Evolutionary conservation across 805 yeast species (phyloP).

Genomic region (Ogataea methanolica): DNA sequence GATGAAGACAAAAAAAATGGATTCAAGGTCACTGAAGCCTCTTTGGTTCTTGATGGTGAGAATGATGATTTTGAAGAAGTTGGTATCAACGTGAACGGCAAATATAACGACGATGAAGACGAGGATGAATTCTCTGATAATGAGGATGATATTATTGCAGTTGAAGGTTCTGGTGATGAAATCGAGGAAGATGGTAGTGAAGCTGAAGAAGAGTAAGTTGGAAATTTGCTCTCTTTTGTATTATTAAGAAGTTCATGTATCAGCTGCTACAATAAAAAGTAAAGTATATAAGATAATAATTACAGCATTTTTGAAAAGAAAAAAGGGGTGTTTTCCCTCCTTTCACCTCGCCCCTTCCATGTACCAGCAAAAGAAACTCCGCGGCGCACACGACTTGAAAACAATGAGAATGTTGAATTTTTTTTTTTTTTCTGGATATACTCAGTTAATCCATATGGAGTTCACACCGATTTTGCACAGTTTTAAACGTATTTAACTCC

Average conservation of each 20-base stretch:
- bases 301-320: too few relatives aligned
- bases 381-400: constrained; percentile 2
- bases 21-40: constrained; percentile 17
- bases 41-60: constrained; percentile 28
- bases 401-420: constrained; percentile 3
- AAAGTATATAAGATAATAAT: background rate
- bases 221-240: background rate
- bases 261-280: background rate
- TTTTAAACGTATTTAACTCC: too few relatives aligned
- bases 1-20: constrained; percentile 24
- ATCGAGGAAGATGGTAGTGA: constrained; percentile 3
- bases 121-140: constrained; percentile 15
- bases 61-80: constrained; percentile 15
- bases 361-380: constrained; percentile 2
- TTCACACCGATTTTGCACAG: too few relatives aligned
- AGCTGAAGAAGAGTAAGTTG: background rate
- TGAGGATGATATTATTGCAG: constrained; percentile 23
- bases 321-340: too few relatives aligned
- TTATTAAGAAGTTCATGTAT: background rate
- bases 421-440: background rate
- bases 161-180: constrained; percentile 4
- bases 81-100: background rate
- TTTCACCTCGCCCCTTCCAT: background rate
- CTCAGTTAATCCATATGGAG: too few relatives aligned
- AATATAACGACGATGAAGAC: constrained; percentile 6